Percentiles rank a stretch among this genome's conserved stretches.
Conservation (phyloP, 257 asterid genomes). For the Forsythia suspensa region DNA sequence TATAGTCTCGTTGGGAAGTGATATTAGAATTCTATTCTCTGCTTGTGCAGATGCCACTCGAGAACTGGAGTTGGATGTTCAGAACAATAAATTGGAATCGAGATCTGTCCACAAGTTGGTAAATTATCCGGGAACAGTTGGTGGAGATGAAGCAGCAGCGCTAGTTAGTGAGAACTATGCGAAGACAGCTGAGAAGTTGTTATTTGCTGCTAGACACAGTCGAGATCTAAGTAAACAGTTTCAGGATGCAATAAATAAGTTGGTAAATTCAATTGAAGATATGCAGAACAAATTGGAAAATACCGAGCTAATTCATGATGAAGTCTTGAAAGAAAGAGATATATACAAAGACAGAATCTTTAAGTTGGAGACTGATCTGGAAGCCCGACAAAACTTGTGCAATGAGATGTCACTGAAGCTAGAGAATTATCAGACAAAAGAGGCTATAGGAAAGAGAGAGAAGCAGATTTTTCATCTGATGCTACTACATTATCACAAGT, state of each 20-base stretch:
- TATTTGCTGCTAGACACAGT: slow-evolving; percentile 51
- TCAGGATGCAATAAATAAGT: slow-evolving; percentile 39
- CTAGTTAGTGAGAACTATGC: slow-evolving; percentile 39
- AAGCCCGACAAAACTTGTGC: slow-evolving; percentile 41
- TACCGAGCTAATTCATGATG: slow-evolving; percentile 42
- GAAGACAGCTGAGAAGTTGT: slow-evolving; percentile 60
- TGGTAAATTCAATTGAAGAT: slow-evolving; percentile 40
- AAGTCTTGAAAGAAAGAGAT: slow-evolving; percentile 61
- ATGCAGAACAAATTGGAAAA: slow-evolving; percentile 54
- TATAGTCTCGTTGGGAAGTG: slow-evolving; percentile 50
- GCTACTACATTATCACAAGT: slow-evolving; percentile 38
- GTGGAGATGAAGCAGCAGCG: slow-evolving; percentile 33
- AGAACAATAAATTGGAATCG: slow-evolving; percentile 38
- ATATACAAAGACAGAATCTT: slow-evolving; percentile 41
- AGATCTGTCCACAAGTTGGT: slow-evolving; percentile 41
- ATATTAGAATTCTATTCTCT: slow-evolving; percentile 50
- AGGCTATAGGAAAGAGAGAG: slow-evolving; percentile 50
- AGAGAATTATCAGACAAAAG: slow-evolving; percentile 52
- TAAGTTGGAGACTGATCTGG: slow-evolving; percentile 66
- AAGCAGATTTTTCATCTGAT: slow-evolving; percentile 48
- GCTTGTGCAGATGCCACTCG: slow-evolving; percentile 69
- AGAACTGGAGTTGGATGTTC: slow-evolving; percentile 46
- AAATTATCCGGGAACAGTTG: slow-evolving; percentile 33
- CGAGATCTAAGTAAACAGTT: slow-evolving; percentile 45
- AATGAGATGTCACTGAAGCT: slow-evolving; percentile 44